Percentiles rank a stretch among this genome's conserved stretches.
phyloP scores from a whole-genome alignment of 176 grass and related monocot genomes.

The Musa beccarii region DNA sequence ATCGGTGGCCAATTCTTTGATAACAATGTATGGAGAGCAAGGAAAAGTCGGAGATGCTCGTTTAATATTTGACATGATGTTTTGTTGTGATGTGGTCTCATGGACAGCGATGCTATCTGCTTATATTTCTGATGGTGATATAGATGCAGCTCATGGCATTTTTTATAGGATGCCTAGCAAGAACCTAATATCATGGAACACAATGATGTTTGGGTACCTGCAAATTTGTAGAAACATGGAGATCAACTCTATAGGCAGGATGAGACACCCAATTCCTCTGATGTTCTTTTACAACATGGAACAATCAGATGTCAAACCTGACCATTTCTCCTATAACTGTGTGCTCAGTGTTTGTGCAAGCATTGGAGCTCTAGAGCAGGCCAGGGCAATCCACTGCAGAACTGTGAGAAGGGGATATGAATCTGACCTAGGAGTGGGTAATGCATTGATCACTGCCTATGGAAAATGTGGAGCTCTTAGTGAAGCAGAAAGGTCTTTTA shows the following conservation, averaged over 20 bases:
- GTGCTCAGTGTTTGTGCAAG: constrained; percentile 19
- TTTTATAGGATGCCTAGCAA: constrained; percentile 17
- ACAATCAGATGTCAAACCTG: constrained; percentile 11
- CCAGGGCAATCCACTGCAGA: constrained; percentile 26
- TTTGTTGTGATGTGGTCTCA: constrained; percentile 13
- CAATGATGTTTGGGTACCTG: constrained; percentile 21
- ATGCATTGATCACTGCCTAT: constrained; percentile 21
- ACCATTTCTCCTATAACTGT: constrained; percentile 29
- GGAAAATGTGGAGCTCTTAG: constrained; percentile 26
- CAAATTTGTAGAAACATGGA: constrained; percentile 15
- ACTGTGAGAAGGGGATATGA: constrained; percentile 16
- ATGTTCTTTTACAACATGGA: constrained; percentile 17
- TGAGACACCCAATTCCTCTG: background rate
- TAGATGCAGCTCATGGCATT: constrained; percentile 14
- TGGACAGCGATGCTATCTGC: constrained; percentile 25
- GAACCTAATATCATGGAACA: constrained; percentile 27
- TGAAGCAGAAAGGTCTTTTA: constrained; percentile 16
- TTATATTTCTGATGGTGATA: constrained; percentile 10
- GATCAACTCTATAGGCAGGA: background rate
- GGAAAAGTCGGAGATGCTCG: constrained; percentile 8
- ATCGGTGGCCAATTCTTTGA: constrained; percentile 20
- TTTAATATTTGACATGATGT: constrained; percentile 18
- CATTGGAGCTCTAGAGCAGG: constrained; percentile 12
- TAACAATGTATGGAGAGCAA: constrained; percentile 22
- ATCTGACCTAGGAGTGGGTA: constrained; percentile 22